These are phyloP conservation scores for Closterium sp. DNA, from an alignment of 139 green algal genomes.

Conservation along the genomic window DNA sequence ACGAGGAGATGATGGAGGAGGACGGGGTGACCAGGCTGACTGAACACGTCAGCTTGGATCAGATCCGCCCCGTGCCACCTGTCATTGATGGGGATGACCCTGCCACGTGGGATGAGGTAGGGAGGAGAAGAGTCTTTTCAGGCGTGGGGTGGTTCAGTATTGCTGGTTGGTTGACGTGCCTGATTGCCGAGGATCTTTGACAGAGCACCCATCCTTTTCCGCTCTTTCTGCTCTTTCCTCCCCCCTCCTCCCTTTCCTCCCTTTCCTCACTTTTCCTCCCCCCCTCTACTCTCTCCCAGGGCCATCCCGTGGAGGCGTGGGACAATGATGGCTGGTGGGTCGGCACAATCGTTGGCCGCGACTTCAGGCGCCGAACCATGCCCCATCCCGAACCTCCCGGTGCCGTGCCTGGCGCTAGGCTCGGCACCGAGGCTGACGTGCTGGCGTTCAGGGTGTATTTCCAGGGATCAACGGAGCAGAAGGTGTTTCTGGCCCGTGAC, in stretches of 20 bases:
- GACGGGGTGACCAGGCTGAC: background rate
- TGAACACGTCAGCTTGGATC: background rate
- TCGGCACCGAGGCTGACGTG: background rate
- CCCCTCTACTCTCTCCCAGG: background rate
- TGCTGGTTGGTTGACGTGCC: too few species aligned
- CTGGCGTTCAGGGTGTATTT: background rate
- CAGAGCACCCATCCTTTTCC: too few species aligned
- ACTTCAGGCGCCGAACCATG: too few species aligned
- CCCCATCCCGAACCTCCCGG: background rate
- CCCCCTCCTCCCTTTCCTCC: too few species aligned
- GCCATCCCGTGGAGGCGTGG: background rate
- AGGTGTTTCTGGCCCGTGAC: background rate
- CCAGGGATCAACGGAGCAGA: background rate
- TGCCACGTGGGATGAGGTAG: background rate
- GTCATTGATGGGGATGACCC: background rate
- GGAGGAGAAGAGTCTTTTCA: too few species aligned
- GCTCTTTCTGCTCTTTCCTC: too few species aligned
- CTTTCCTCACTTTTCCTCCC: too few species aligned
- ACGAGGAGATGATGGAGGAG: background rate
- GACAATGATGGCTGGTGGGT: background rate
- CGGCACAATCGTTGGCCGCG: background rate
- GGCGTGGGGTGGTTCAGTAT: too few species aligned
- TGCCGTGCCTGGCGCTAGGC: background rate
- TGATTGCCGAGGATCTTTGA: too few species aligned
- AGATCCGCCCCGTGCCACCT: background rate